These are phyloP conservation scores for Fusarium secorum DNA, from an alignment of 2,329 filamentous ascomycete species.

Conservation along the genomic window DNA sequence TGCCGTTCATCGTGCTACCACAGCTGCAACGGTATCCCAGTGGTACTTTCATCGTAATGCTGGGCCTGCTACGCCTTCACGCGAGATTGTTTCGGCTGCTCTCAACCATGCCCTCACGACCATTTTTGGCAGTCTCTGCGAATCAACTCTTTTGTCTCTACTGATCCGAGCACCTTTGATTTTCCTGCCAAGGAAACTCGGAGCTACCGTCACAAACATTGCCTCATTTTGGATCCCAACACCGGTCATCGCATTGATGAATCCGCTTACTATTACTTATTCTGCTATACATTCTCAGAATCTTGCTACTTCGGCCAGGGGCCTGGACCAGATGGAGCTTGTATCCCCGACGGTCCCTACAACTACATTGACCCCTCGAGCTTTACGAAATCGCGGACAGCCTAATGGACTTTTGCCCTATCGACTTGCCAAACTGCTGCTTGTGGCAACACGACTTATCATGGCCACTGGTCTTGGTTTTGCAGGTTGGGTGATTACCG, in stretches of 20 bases:
- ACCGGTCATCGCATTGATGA: conserved; percentile 84
- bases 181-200: conserved; percentile 76
- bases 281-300: conserved; percentile 92
- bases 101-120: conserved; percentile 82
- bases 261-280: conserved; percentile 91
- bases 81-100: conserved; percentile 83
- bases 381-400: conserved; percentile 54
- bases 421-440: conserved; percentile 85
- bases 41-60: conserved; percentile 98
- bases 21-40: conserved; percentile 93
- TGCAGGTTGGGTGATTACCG: conserved; percentile 95
- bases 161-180: conserved; percentile 85
- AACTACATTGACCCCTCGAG: conserved; percentile 70
- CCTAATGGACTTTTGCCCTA: conserved; percentile 78
- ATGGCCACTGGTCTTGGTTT: conserved; percentile 92
- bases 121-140: conserved; percentile 89
- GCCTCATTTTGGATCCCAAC: conserved; percentile 85
- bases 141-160: conserved; percentile 83
- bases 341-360: conserved; percentile 76
- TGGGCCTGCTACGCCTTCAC: conserved; percentile 77
- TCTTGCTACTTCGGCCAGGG: conserved; percentile 78
- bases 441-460: conserved; percentile 89
- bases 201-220: conserved; percentile 72
- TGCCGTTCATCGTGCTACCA: conserved; percentile 88
- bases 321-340: conserved; percentile 82